Percentiles rank a stretch among this genome's conserved stretches.
Conservation (phyloP, 768 basidiomycete genomes). For the Lactifluus echinatus region DNA sequence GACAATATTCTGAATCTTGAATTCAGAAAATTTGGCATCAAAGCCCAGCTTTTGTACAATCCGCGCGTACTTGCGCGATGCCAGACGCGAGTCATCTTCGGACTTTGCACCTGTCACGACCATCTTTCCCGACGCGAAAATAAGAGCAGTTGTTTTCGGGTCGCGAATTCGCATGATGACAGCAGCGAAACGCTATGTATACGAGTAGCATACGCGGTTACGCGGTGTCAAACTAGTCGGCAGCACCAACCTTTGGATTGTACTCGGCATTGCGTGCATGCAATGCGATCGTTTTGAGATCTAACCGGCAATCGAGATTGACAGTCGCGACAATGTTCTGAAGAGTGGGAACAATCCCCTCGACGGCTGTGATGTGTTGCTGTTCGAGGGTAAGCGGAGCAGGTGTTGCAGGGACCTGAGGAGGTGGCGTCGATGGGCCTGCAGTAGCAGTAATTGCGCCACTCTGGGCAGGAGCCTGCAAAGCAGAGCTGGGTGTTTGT, state of each 20-base stretch:
- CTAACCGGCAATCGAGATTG: constrained; percentile 92
- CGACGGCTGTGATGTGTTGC: constrained; percentile 92
- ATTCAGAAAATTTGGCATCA: constrained; percentile 98
- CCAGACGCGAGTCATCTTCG: constrained; percentile 93
- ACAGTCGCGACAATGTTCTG: constrained; percentile 99
- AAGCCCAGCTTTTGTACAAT: constrained; percentile 99
- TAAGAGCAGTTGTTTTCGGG: constrained; percentile 98
- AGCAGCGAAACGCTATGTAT: constrained; percentile 93
- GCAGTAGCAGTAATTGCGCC: constrained; percentile 36
- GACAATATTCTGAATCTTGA: constrained; percentile 99
- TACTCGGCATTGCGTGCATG: constrained; percentile 99
- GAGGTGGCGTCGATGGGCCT: constrained; percentile 47
- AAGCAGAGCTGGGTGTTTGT: constrained; percentile 21
- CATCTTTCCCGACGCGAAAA: constrained; percentile 99
- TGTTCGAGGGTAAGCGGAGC: constrained; percentile 77
- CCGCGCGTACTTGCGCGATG: constrained; percentile 96
- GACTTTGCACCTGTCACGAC: constrained; percentile 99
- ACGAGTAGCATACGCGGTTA: constrained; percentile 51
- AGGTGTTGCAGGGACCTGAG: constrained; percentile 57
- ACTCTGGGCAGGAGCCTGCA: constrained; percentile 18
- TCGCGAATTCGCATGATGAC: constrained; percentile 99
- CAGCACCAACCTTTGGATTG: constrained; percentile 93
- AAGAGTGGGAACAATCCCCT: constrained; percentile 97
- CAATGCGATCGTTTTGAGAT: constrained; percentile 96
- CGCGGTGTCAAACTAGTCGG: constrained; percentile 39